Evolutionary conservation across 1,284 basidiomycete genomes (phyloP).

Genomic region (Thelephora terrestris): DNA sequence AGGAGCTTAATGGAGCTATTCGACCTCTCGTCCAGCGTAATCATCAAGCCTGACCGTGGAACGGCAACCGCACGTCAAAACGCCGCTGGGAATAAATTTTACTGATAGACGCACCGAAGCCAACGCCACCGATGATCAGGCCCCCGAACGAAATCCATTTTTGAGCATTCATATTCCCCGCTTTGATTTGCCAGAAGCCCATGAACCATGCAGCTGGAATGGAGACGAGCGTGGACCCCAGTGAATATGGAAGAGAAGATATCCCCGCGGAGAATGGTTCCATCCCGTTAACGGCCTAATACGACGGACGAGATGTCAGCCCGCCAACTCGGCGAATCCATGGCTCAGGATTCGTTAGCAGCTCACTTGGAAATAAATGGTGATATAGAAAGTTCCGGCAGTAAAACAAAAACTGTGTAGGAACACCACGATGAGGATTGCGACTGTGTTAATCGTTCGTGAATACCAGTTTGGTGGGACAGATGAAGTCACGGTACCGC

Average conservation of each 20-base stretch:
- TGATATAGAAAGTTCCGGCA: constrained; percentile 74
- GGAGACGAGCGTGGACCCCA: constrained; percentile 70
- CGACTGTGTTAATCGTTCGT: constrained; percentile 32
- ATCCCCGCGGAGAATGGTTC: constrained; percentile 61
- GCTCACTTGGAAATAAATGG: constrained; percentile 66
- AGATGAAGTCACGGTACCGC: constrained; percentile 32
- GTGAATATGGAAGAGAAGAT: constrained; percentile 67
- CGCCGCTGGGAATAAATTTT: constrained; percentile 11
- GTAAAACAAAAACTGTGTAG: constrained; percentile 74
- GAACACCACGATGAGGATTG: constrained; percentile 57
- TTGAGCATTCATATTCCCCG: constrained; percentile 49
- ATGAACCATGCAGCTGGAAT: constrained; percentile 75
- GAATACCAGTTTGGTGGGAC: constrained; percentile 13
- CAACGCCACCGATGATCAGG: constrained; percentile 50
- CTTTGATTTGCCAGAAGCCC: constrained; percentile 46
- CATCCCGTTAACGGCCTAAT: constrained; percentile 54
- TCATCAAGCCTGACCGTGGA: constrained; percentile 46
- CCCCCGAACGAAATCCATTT: constrained; percentile 53
- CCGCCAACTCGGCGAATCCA: not conserved
- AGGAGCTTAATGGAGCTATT: constrained; percentile 32
- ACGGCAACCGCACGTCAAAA: constrained; percentile 7
- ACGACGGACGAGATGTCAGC: constrained; percentile 1
- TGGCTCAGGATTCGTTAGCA: constrained; percentile 2
- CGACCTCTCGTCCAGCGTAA: constrained; percentile 44
- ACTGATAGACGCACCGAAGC: constrained; percentile 49